These are phyloP conservation scores for Stenogyne calaminthoides DNA, from an alignment of 305 asterid genomes.

Conservation along the genomic window DNA sequence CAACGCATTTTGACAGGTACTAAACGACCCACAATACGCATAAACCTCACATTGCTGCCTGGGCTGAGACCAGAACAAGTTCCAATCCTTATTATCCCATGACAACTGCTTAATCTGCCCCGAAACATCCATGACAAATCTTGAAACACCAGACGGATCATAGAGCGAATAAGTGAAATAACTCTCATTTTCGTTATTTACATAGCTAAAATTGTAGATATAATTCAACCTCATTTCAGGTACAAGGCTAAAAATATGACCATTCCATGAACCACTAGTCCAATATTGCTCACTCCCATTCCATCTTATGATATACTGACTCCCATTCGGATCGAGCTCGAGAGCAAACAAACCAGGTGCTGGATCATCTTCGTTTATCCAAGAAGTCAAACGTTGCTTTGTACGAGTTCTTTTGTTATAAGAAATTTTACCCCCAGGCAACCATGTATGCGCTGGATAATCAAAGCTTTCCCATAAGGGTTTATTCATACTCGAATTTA, in stretches of 20 bases:
- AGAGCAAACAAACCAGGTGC: constrained; percentile 46
- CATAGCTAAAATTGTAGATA: constrained; percentile 51
- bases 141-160: constrained; percentile 38
- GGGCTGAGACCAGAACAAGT: constrained; percentile 69
- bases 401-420: constrained; percentile 41
- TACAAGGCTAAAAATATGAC: constrained; percentile 51
- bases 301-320: constrained; percentile 39
- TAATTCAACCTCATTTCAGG: constrained; percentile 65
- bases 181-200: constrained; percentile 41
- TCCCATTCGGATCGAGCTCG: constrained; percentile 40
- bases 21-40: constrained; percentile 68
- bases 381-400: constrained; percentile 53
- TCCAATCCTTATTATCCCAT: constrained; percentile 51
- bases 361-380: constrained; percentile 60
- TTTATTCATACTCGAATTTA: constrained; percentile 28
- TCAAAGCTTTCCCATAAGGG: constrained; percentile 62
- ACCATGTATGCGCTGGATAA: constrained; percentile 56
- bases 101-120: constrained; percentile 59
- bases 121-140: constrained; percentile 62
- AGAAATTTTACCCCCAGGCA: constrained; percentile 63
- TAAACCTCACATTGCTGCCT: constrained; percentile 64
- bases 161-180: constrained; percentile 64
- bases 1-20: constrained; percentile 49
- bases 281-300: constrained; percentile 35
- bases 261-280: constrained; percentile 70